Conservation (phyloP, 2,329 filamentous ascomycete species). For the Plectosphaerella sp. region DNA sequence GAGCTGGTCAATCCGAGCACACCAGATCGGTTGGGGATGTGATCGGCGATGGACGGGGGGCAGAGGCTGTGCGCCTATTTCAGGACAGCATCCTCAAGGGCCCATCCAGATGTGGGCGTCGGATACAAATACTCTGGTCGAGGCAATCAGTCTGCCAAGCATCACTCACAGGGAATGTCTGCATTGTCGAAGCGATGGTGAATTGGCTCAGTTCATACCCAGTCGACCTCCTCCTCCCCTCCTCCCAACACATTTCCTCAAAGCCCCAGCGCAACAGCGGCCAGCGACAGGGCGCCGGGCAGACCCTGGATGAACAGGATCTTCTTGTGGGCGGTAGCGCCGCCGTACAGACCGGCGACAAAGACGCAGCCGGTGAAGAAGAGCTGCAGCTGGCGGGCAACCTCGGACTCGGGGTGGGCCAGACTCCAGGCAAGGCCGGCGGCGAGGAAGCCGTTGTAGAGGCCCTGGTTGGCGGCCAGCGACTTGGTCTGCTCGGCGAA, state of each 20-base stretch:
- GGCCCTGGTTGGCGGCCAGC: constrained; percentile 45
- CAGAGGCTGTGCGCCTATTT: too few relatives aligned
- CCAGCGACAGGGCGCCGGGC: constrained; percentile 25
- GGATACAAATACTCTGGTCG: too few relatives aligned
- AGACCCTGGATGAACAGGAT: constrained; percentile 40
- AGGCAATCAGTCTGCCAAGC: too few relatives aligned
- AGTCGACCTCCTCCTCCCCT: too few relatives aligned
- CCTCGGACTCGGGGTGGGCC: constrained; percentile 35
- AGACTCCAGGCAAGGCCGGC: constrained; percentile 43
- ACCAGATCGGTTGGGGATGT: too few relatives aligned
- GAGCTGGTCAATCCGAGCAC: too few relatives aligned
- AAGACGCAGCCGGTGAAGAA: constrained; percentile 43
- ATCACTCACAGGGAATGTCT: too few relatives aligned
- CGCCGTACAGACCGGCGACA: constrained; percentile 42
- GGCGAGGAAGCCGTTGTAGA: constrained; percentile 50
- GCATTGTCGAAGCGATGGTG: too few relatives aligned
- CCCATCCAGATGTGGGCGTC: too few relatives aligned
- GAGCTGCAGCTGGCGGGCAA: constrained; percentile 37
- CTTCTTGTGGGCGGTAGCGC: constrained; percentile 29
- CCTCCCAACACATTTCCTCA: constrained; percentile 2
- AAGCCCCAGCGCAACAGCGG: constrained; percentile 19
- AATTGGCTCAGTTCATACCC: too few relatives aligned
- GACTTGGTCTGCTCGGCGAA: constrained; percentile 39
- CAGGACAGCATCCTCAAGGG: too few relatives aligned
- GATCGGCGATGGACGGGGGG: too few relatives aligned